These are phyloP conservation scores for Dipsacomyces acuminosporus DNA, from an alignment of 371 early-diverging fungal genomes.

Conservation along the genomic window DNA sequence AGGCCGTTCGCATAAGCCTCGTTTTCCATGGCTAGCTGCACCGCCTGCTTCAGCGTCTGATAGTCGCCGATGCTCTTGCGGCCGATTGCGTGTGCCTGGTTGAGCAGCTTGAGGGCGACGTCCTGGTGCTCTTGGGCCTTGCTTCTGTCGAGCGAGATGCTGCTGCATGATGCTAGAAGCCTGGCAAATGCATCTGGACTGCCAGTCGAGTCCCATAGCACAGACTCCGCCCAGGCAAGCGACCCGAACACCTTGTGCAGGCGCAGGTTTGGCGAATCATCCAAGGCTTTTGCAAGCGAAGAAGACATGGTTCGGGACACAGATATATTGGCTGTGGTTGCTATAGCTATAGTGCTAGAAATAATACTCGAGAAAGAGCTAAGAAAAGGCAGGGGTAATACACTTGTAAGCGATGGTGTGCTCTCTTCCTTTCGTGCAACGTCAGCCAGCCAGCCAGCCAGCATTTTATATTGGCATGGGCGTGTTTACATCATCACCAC, in stretches of 20 bases:
- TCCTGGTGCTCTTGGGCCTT: conserved; percentile 4
- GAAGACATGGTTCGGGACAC: conserved; percentile 3
- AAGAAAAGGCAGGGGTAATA: no score
- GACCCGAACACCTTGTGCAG: conserved; percentile 28
- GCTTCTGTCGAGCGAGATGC: conserved; percentile 18
- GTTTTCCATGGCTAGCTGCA: conserved; percentile 13
- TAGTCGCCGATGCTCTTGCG: conserved; percentile 15
- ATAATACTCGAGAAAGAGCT: no score
- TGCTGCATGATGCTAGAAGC: conserved; percentile 28
- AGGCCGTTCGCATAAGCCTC: conserved; percentile 12
- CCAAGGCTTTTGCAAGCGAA: not conserved
- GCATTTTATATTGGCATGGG: no score
- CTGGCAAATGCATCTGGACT: conserved; percentile 31
- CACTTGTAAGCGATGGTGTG: no score
- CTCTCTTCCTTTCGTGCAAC: no score
- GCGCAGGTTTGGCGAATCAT: no score
- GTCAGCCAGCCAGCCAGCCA: no score
- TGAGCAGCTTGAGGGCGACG: conserved; percentile 15
- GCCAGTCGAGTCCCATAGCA: conserved; percentile 31
- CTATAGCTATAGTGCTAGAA: no score
- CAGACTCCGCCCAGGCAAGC: conserved; percentile 32
- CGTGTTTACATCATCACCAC: no score
- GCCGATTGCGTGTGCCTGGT: conserved; percentile 8
- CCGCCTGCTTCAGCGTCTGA: conserved; percentile 16
- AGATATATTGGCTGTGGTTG: no score